Base-by-base conservation (phyloP, 2,329 filamentous ascomycete genomes). In the Nemania sp. region DNA sequence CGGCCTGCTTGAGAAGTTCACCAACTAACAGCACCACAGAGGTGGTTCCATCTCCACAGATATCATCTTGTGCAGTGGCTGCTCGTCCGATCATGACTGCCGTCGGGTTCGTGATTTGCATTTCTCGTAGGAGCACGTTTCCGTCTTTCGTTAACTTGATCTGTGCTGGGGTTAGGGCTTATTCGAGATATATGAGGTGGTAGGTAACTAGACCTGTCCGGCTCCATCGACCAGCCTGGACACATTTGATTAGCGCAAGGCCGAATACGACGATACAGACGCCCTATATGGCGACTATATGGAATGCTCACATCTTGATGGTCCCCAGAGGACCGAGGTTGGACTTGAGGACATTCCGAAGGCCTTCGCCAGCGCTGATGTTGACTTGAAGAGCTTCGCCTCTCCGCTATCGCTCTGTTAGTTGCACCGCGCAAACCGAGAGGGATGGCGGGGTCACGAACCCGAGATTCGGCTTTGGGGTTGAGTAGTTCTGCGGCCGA, bases 101-200 rank as follows among this genome's bases (percentile, higher is more conserved):
- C 30, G 94, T 99, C 23, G 94, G 94, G 75, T 97, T 97, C 78
- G 97, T 93, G 72, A 97, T 97, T 85, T 97, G 92, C 84, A 88
- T 88, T 73, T 88, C 85, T 66, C 85, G 79, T 61, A 88, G 75
- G 22, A 88, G 79, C 57, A 97, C 93, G 69, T 96, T 97, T 71
- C 94, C 94, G 77, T 99, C 94, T 76, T 99, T 99, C 66, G 94
- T 99, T 72, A 99, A 83, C 79, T 99, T 99, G 79, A 99, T 99
- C 85, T 94, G 65, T 70, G 57, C 64, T 66, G 55, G 59, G 63
- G 61, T 46, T 54, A 11, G 28, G 28, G 6, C 14, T 4, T 8
- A 9, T 36, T 36, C 15, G 5, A 3, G 19, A 15, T n/a, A 19
- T n/a, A 15, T 3, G 33, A 15, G 14, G 33, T 28, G 33, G 4